Evolutionary conservation across 495 filamentous ascomycete genomes (phyloP), one percentile per base, ranked within the genome.

Genomic region (Lichina pygmaea): DNA sequence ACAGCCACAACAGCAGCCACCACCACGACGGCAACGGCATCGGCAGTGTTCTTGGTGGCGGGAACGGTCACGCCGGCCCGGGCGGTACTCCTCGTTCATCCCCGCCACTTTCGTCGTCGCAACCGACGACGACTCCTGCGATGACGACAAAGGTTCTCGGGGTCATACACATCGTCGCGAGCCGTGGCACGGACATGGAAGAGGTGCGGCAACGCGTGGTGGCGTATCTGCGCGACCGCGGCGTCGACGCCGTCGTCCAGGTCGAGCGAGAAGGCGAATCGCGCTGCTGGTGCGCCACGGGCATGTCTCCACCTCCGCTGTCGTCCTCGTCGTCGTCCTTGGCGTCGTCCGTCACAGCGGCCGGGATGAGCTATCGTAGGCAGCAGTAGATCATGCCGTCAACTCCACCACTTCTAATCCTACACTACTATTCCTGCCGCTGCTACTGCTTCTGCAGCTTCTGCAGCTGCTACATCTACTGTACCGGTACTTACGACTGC

Each of bases 81-180:
- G 24, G 24, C 24, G 24, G 24, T 24, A 46, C 41, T 38, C 50
- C 50, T 33, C 24, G 38, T 16, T 60, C 34, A 42, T 24, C 24
- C 24, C 24, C 24, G 24, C 24, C 24, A 50, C 15, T 40, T 4
- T 30, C 60, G 59, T 36, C 43, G 9, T 4, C 58, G 17, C 53
- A 55, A 32, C 48, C 48, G 24, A 24, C 24, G 24, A 4, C 24
- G 24, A 24, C 4, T 48, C 13, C 50, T 24, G 2, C 24, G 24
- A 8, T 64, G n/a, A 12, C 44, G 34, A 11, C 41, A 45, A 68
- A 62, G 42, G 62, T 83, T 8, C 54, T 82, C 11, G 83, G 83
- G 0, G 78, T 85, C 6, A 79, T 92, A 52, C 83, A 92, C 54
- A 71, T 91, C n/a, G 67, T 77, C 41, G 81, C 77, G 1, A 68